Base-by-base conservation (phyloP, 2,329 filamentous ascomycete genomes). In the Plectosphaerella sp. region DNA sequence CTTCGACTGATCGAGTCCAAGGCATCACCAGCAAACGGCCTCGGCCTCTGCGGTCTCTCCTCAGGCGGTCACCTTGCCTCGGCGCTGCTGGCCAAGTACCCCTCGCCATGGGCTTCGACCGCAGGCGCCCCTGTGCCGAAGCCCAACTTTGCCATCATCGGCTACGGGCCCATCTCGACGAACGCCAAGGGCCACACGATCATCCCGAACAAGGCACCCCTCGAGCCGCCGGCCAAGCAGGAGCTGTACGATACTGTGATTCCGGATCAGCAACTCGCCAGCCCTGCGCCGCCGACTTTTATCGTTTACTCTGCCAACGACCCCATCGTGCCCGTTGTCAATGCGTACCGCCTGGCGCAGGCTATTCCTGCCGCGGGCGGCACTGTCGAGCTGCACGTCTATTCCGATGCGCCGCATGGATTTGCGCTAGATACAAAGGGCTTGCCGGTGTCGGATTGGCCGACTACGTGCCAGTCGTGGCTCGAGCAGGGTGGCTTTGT, bases 161-260 rank as follows among this genome's bases (percentile, higher is more conserved):
- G 59, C 11, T 60, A 61, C 49, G 59, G 55, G 8, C 59, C 59
- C n/a, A 61, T 61, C 16, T 61, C 58, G 2, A 60, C 59, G 5
- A 61, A 61, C 25, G 59, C 59, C 11, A 48, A 42, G 25, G 57
- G 59, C 6, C 54, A 55, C 15, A 59, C 57, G 14, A 52, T 61
- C 36, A 43, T 61, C 10, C 49, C 55, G 1, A 45, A 57, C 42
- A 61, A 61, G 49, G 46, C 59, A 4, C 47, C 57, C 8, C 52
- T 60, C 35, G 54, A 53, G n/a, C 59, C 59, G 33, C 57, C 58
- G n/a, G 59, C 52, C 16, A 61, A 61, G 50, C 58, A 60, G 52
- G 58, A 49, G 16, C 52, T 61, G 1, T 61, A 60, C 42, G 53
- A 61, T 39, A 35, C 46, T 35, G 57, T 61, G 5, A 47, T 60